Evolutionary conservation across 768 basidiomycete species (phyloP).

Genomic region (Lactarius sanguifluus): DNA sequence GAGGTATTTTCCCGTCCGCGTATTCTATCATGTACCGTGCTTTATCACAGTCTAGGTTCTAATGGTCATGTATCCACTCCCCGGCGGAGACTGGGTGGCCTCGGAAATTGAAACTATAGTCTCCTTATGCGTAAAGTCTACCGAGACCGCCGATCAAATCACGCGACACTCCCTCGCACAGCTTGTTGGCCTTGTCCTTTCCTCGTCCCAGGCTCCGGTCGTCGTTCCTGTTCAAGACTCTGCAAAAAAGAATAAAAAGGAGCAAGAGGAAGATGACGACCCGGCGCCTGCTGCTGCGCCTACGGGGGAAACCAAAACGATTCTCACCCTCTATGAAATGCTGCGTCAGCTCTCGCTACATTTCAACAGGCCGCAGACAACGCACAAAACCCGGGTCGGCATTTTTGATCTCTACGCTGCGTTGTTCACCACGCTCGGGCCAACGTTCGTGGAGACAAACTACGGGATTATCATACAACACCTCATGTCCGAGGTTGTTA

Average conservation of each 20-base stretch:
- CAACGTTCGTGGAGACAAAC: slow-evolving; percentile 76
- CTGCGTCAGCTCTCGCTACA: slow-evolving; percentile 71
- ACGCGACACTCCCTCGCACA: slow-evolving; percentile 79
- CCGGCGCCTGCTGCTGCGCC: slow-evolving; percentile 46
- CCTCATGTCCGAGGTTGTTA: slow-evolving; percentile 74
- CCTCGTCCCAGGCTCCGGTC: slow-evolving; percentile 75
- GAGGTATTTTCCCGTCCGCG: slow-evolving; percentile 49
- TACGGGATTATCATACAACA: slow-evolving; percentile 79
- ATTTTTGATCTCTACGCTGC: slow-evolving; percentile 88
- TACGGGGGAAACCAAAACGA: slow-evolving; percentile 61
- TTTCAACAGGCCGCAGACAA: slow-evolving; percentile 71
- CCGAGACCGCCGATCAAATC: slow-evolving; percentile 81
- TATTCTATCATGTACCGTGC: slow-evolving; percentile 8
- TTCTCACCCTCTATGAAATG: slow-evolving; percentile 79
- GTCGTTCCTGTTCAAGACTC: slow-evolving; percentile 46
- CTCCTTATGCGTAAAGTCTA: slow-evolving; percentile 60
- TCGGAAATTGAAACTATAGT: slow-evolving; percentile 80
- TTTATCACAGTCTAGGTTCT: slow-evolving; percentile 45
- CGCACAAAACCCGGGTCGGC: slow-evolving; percentile 75
- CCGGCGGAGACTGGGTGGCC: slow-evolving; percentile 54
- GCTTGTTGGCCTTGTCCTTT: slow-evolving; percentile 80
- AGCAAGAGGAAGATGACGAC: slow-evolving; percentile 60
- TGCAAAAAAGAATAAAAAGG: slow-evolving; percentile 62
- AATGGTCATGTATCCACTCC: slow-evolving; percentile 57
- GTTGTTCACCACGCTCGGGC: slow-evolving; percentile 71